A percentile compares a stretch with the other conserved stretches of the same genome.
Evolutionary conservation across 2,329 filamentous ascomycete species (phyloP).

Genomic region (Plenodomus tracheiphilus): DNA sequence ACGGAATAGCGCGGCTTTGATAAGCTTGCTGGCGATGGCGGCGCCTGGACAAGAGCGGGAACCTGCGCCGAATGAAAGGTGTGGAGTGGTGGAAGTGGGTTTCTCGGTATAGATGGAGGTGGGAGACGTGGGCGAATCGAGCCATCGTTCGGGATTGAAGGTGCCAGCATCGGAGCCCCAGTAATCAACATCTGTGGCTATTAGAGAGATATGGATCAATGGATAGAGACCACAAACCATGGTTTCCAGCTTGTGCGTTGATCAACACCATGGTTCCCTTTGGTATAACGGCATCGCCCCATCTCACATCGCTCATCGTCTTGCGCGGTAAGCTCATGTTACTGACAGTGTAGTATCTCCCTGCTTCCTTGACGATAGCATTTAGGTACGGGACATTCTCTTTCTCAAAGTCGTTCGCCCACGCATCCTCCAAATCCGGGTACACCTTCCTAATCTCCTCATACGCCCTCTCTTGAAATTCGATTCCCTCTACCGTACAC

Average conservation of each 20-base stretch:
- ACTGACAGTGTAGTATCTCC: conserved; percentile 58
- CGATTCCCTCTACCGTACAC: conserved; percentile 52
- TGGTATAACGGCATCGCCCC: conserved; percentile 57
- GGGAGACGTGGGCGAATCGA: conserved; percentile 21
- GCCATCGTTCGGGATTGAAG: conserved; percentile 57
- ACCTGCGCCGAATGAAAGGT: conserved; percentile 58
- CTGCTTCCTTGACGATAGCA: conserved; percentile 57
- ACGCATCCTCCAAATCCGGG: conserved; percentile 52
- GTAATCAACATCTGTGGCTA: conserved; percentile 53
- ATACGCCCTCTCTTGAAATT: conserved; percentile 58
- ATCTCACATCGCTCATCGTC: conserved; percentile 55
- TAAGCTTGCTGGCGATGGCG: conserved; percentile 54
- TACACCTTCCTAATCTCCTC: conserved; percentile 56
- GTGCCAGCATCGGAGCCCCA: conserved; percentile 51
- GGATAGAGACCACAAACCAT: conserved; percentile 40
- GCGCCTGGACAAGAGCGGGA: conserved; percentile 57
- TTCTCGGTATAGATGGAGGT: conserved; percentile 12
- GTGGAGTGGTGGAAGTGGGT: conserved; percentile 32
- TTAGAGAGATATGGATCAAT: conserved; percentile 49
- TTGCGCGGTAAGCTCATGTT: conserved; percentile 58
- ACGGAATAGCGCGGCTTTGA: conserved; percentile 56
- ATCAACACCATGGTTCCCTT: conserved; percentile 59
- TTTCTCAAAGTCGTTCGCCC: conserved; percentile 49
- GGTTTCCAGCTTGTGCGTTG: conserved; percentile 60
- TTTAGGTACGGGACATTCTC: conserved; percentile 56